Evolutionary conservation across 1,139 yeast genomes (phyloP), one percentile per base, ranked within the genome.

Genomic region (Magnusiomyces fungicola): DNA sequence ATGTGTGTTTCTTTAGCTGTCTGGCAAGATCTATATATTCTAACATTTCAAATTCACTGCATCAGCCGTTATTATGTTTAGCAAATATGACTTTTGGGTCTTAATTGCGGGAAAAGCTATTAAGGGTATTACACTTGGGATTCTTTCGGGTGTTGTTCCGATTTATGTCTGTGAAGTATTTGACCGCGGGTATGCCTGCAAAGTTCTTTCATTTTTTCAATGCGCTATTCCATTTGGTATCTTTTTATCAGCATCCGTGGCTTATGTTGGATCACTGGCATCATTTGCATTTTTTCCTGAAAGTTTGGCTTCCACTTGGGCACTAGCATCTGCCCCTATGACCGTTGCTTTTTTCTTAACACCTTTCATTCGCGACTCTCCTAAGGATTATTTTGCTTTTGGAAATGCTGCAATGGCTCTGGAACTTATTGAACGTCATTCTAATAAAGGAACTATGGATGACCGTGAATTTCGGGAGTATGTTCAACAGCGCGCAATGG

Each of bases 181-280:
- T 39, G 76, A 81, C 49, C 41, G 68, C 47, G 67, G 71, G 49
- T 71, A 72, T 55, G 75, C 81, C 64, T 84, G 83, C 46, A 61
- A 71, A 48, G 73, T 80, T 51, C 78, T 83, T 52, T 80, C 84
- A 45, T 62, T 78, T 50, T 74, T 81, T 60, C 89, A 83, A 61
- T 74, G 81, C 59, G 70, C 77, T n/a, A 76, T 78, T 46, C 82
- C 88, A 3, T 65, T 79, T 50, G 87, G 88, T 48, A 80, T 82
- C 12, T 46, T 64, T 32, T 3, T 59, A 24, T 58, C 57, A 48
- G 58, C 64, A 0, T 42, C 58, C 2, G 50, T 59, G 4, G 61
- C 58, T 23, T 61, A 68, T 61, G 56, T 68, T 56, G 77, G 73
- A 64, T 70, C 50, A 30, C 19, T 49, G 10, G 49, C 46, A 1